Percentiles rank a stretch among this genome's conserved stretches.
phyloP scores from a whole-genome alignment of 495 filamentous ascomycete genomes.

The Hyaloscypha finlandica region DNA sequence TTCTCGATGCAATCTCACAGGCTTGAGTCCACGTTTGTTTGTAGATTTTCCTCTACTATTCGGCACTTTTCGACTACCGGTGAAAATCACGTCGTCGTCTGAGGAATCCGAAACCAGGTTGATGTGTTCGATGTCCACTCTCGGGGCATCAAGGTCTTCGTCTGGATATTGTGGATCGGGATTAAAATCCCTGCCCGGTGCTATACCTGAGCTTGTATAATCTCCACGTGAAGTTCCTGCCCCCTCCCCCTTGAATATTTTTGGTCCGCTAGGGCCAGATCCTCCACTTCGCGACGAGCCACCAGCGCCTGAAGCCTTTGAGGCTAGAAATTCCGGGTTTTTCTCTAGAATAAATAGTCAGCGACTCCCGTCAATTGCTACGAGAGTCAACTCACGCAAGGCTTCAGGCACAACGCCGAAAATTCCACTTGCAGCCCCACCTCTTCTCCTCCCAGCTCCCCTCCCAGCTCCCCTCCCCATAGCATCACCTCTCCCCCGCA shows the following conservation, averaged over 20 bases:
- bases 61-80: not conserved
- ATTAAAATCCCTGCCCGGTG: not conserved
- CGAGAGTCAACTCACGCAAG: constrained; percentile 19
- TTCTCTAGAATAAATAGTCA: not conserved
- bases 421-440: constrained; percentile 23
- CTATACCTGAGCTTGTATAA: not conserved
- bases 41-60: constrained; percentile 12
- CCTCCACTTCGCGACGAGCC: not conserved
- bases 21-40: constrained; percentile 34
- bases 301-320: not conserved
- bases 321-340: constrained; percentile 1
- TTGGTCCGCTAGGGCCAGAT: not conserved
- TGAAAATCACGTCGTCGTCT: constrained; percentile 15
- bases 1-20: constrained; percentile 53
- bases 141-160: constrained; percentile 21
- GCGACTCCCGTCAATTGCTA: not conserved
- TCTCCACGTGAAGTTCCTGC: not conserved
- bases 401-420: constrained; percentile 27
- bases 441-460: not conserved
- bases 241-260: constrained; percentile 6
- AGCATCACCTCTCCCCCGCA: constrained; percentile 30
- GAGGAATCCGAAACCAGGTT: constrained; percentile 22
- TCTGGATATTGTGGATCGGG: constrained; percentile 31
- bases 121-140: constrained; percentile 32
- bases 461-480: constrained; percentile 26